Evolutionary conservation across 1,139 yeast genomes (phyloP), one percentile per base, ranked within the genome.

Genomic region (Yamadazyma mexicana): DNA sequence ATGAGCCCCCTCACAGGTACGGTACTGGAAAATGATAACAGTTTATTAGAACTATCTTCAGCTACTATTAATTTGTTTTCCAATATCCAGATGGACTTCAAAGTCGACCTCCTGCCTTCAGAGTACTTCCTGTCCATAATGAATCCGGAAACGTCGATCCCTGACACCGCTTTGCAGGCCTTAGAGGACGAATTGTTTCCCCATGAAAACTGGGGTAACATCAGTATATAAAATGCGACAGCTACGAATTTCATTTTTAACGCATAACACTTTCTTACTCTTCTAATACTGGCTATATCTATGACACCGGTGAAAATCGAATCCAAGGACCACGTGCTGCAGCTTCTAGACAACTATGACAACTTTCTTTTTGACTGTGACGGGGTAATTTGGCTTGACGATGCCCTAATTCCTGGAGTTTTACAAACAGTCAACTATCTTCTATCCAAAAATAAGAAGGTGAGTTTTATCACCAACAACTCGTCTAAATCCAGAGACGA

Each of bases 361-460:
- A 85, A 86, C 44, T 89, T 89, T 53, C 66, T 91, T 43, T 91
- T 91, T 58, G 98, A 91, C 56, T 91, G 98, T 62, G 98, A 91
- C 58, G 98, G 91, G 0, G 98, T 91, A 7, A 69, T 91, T 38
- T 91, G 98, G 98, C 69, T 84, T 29, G 97, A 96, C 12, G 77
- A 77, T 38, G 77, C 75, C 35, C 61, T 84, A 25, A 75, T 91
- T 34, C 96, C 96, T 3, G 75, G 81, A 12, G 84, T 86, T 11
- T 68, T 67, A 17, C 91, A 87, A 52, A 79, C 94, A 2, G 58
- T 91, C 29, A 73, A 75, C 8, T 58, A 77, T 44, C 64, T 91
- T 45, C 65, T 80, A 40, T 47, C 64, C 3, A 50, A 48, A 12
- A 57, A 58, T 20, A 69, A 69, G 49, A 53, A 56, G 30, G 54